Conservation (phyloP, 2,329 filamentous ascomycete genomes). For the Alternaria incomplexa region DNA sequence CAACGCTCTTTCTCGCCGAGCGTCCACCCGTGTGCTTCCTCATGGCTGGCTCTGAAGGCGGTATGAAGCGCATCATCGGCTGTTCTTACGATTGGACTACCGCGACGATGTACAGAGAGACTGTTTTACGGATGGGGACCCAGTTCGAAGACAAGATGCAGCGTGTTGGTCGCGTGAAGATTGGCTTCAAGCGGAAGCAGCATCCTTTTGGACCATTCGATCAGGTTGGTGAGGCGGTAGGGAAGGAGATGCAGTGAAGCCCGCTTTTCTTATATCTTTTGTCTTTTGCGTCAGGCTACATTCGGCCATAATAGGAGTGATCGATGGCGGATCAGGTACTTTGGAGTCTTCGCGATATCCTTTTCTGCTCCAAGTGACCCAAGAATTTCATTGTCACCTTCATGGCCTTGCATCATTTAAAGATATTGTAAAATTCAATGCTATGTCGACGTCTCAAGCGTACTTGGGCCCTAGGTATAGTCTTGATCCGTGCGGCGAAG, state of each 20-base stretch:
- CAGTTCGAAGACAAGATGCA: slow-evolving; percentile 47
- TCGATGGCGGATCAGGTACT: fast-evolving
- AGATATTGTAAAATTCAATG: too few relatives aligned
- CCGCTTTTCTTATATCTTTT: fast-evolving
- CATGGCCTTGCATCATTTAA: fast-evolving
- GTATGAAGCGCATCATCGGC: slow-evolving; percentile 54
- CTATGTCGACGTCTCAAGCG: too few relatives aligned
- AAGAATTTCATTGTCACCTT: fast-evolving
- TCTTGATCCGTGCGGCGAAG: not conserved
- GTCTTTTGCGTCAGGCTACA: not conserved
- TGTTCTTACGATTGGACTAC: slow-evolving; percentile 56
- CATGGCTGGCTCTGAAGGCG: slow-evolving; percentile 54
- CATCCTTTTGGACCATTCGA: slow-evolving; percentile 41
- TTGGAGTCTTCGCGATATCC: fast-evolving
- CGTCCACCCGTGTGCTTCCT: slow-evolving; percentile 53
- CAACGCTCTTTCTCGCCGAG: slow-evolving; percentile 49
- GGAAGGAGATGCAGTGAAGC: slow-evolving; percentile 9
- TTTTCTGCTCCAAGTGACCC: not conserved
- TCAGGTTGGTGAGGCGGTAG: slow-evolving; percentile 31
- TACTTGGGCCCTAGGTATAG: too few relatives aligned
- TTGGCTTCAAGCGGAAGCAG: slow-evolving; percentile 36
- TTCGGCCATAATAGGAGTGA: fast-evolving
- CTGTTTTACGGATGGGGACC: slow-evolving; percentile 53
- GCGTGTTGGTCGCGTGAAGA: slow-evolving; percentile 40
- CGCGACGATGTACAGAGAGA: slow-evolving; percentile 52